A percentile compares a stretch with the other conserved stretches of the same genome.
Evolutionary conservation across 257 asterid species (phyloP).

Genomic region (Forsythia suspensa): DNA sequence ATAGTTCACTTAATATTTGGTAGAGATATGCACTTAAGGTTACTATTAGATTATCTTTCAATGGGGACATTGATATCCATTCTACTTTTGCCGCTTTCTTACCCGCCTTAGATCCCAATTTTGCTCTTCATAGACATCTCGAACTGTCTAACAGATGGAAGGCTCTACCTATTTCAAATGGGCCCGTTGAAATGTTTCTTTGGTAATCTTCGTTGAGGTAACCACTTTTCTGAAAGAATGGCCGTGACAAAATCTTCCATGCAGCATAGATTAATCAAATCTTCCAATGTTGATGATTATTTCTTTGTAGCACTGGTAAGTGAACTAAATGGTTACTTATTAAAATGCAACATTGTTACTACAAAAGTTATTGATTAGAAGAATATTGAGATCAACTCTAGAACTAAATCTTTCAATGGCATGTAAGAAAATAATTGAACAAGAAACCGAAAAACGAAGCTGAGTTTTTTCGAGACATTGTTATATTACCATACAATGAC

Average conservation of each 20-base stretch:
- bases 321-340: conserved; percentile 15
- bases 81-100: conserved; percentile 82
- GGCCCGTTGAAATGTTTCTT: conserved; percentile 74
- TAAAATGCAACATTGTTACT: neutral
- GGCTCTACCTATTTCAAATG: conserved; percentile 67
- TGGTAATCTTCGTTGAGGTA: conserved; percentile 83
- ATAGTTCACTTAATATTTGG: conserved; percentile 4
- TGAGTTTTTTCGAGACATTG: conserved; percentile 84
- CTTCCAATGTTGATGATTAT: conserved; percentile 78
- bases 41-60: conserved; percentile 82
- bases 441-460: conserved; percentile 76
- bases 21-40: conserved; percentile 94
- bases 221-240: conserved; percentile 96
- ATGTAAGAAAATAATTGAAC: conserved; percentile 75
- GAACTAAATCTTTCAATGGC: conserved; percentile 39
- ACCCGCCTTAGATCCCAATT: conserved; percentile 89
- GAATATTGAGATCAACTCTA: conserved; percentile 24
- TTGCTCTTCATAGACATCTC: neutral
- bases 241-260: conserved; percentile 92
- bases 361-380: neutral
- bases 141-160: conserved; percentile 63
- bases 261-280: conserved; percentile 71
- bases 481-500: conserved; percentile 87
- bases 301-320: conserved; percentile 94
- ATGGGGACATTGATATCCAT: conserved; percentile 79